Conservation (phyloP, 176 grass and related monocot genomes). For the Guadua angustifolia region DNA sequence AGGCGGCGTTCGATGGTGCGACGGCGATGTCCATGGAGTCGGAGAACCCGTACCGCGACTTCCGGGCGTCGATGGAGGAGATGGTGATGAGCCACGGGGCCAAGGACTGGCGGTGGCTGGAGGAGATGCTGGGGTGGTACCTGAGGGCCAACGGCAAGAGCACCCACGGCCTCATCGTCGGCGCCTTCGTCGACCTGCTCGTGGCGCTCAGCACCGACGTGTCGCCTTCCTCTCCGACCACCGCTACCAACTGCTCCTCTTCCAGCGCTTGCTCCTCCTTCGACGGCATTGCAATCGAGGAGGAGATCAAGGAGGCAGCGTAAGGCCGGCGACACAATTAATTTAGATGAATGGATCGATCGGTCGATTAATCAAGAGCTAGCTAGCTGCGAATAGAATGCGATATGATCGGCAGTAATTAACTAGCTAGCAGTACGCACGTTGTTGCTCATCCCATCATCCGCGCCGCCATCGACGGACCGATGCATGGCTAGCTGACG, state of each 20-base stretch:
- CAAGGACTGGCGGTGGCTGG: conserved; percentile 71
- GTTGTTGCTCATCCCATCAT: too few relatives aligned
- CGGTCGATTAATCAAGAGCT: too few relatives aligned
- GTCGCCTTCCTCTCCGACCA: conserved; percentile 33
- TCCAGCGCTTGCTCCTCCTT: background rate
- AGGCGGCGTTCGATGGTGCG: conserved; percentile 49
- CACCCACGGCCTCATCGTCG: conserved; percentile 66
- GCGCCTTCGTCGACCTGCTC: conserved; percentile 81
- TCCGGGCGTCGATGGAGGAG: conserved; percentile 78
- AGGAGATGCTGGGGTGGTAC: conserved; percentile 91
- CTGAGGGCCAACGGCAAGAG: conserved; percentile 61
- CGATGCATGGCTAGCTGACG: too few relatives aligned
- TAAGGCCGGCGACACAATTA: too few relatives aligned
- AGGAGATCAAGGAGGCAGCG: conserved; percentile 5
- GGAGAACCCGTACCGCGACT: conserved; percentile 67
- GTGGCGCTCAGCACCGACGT: conserved; percentile 29
- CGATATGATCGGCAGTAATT: too few relatives aligned
- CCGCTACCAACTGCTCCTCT: conserved; percentile 36
- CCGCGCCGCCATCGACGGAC: too few relatives aligned
- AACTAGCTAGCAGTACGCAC: too few relatives aligned
- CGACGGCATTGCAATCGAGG: background rate
- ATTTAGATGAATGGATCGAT: background rate
- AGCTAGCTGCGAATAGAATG: too few relatives aligned
- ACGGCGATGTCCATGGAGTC: conserved; percentile 68
- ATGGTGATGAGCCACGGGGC: conserved; percentile 59